Evolutionary conservation across 371 early-diverging fungal species (phyloP).

Genomic region (Smittium mucronatum): DNA sequence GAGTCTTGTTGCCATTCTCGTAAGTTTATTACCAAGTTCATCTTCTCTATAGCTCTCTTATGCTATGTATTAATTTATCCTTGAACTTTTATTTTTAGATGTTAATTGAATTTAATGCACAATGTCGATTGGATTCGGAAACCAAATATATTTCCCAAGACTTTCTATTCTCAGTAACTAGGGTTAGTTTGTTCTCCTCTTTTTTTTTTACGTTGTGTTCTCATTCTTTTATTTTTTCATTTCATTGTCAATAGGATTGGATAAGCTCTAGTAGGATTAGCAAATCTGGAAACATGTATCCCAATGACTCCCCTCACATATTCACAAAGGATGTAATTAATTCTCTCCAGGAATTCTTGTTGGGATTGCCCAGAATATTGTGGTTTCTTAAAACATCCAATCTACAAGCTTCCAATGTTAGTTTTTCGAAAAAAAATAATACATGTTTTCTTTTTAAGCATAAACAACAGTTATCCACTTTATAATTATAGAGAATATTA

Average conservation of each 20-base stretch:
- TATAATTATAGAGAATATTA: slow-evolving; percentile 9
- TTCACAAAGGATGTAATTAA: background rate
- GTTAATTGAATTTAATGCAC: background rate
- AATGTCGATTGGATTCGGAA: background rate
- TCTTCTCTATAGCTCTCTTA: background rate
- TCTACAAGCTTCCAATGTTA: slow-evolving; percentile 15
- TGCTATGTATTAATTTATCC: background rate
- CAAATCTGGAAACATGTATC: too few species aligned
- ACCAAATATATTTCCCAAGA: background rate
- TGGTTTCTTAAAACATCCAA: slow-evolving; percentile 31
- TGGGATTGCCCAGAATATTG: slow-evolving; percentile 26
- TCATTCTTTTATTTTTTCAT: too few species aligned
- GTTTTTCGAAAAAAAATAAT: background rate
- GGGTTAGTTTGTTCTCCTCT: slow-evolving; percentile 10
- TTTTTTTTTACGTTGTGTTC: background rate
- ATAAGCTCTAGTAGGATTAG: too few species aligned
- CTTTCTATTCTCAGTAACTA: slow-evolving; percentile 15
- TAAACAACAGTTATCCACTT: too few species aligned
- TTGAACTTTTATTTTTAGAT: background rate
- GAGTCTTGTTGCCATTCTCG: background rate
- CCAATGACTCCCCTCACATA: too few species aligned
- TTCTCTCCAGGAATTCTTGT: slow-evolving; percentile 19
- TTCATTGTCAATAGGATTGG: slow-evolving; percentile 16
- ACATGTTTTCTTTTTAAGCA: background rate
- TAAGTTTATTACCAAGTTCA: background rate